Percentiles rank a stretch among this genome's conserved stretches.
phyloP scores from a whole-genome alignment of 2,329 filamentous ascomycete genomes.

The Ascomycota sp. region DNA sequence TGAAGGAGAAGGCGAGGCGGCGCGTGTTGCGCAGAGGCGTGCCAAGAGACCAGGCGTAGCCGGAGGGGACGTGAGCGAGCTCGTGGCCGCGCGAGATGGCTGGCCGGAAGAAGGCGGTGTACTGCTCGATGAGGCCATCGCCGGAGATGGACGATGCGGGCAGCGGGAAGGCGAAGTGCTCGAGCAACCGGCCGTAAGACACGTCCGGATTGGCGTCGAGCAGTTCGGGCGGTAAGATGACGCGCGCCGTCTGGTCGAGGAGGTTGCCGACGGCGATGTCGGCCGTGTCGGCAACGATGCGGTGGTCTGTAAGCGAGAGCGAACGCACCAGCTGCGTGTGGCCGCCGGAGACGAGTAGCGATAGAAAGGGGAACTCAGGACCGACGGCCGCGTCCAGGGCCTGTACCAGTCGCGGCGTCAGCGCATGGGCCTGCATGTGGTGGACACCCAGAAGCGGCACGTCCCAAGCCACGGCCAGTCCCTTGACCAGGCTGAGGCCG shows the following conservation, averaged over 20 bases:
- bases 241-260: conserved; percentile 69
- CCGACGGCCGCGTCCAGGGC: conserved; percentile 25
- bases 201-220: conserved; percentile 36
- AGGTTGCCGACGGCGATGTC: conserved; percentile 81
- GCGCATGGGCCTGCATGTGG: conserved; percentile 92
- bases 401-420: conserved; percentile 61
- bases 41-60: conserved; percentile 40
- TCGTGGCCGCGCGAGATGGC: conserved; percentile 38
- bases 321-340: conserved; percentile 78
- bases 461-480: conserved; percentile 63
- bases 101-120: conserved; percentile 32
- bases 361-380: conserved; percentile 69
- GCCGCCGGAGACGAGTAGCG: conserved; percentile 75
- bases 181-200: conserved; percentile 66
- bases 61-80: conserved; percentile 19
- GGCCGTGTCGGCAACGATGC: conserved; percentile 48
- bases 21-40: conserved; percentile 42
- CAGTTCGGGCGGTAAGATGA: conserved; percentile 43
- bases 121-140: conserved; percentile 8
- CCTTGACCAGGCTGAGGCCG: conserved; percentile 72
- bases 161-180: conserved; percentile 54
- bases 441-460: conserved; percentile 72
- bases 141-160: background rate
- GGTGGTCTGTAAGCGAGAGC: conserved; percentile 43
- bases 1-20: conserved; percentile 52